Base-by-base conservation (phyloP, 2,329 filamentous ascomycete species). In the Aspergillus puulaauensis region DNA sequence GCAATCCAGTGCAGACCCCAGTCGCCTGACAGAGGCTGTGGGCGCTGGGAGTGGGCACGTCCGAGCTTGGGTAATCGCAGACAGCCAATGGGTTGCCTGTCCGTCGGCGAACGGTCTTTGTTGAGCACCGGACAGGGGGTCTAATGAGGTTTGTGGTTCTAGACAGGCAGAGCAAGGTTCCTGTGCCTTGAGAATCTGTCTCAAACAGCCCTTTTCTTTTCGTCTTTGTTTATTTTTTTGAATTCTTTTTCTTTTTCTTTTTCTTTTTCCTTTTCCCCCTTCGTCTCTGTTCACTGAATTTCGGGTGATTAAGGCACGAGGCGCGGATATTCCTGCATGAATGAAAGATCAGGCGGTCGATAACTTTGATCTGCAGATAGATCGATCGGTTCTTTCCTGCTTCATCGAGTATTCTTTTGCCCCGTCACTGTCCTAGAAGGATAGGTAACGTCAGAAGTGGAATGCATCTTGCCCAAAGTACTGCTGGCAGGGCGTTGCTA, bases 1-100 rank as follows among this genome's bases (percentile, higher is more conserved):
- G 59, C 60, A 64, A 69, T 62, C 62, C 66, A 66, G 67, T 73
- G 69, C 71, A 72, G 70, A 70, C 66, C 61, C 67, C 63, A 66
- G 66, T 68, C 67, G 65, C 69, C 70, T 71, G 68, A 71, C 63
- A 61, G 57, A 52, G 60, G 56, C 47, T 54, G 59, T 66, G 60
- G 65, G 67, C 65, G 66, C 66, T 69, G 35, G 35, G 12, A 37
- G 35, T 37, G 35, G 35, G 35, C 35, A 7, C 35, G 12, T 15
- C 66, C 66, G 62, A 66, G 64, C 64, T 65, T 66, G 55, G 60
- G 54, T 61, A 66, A 61, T 60, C 59, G 57, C 65, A 66, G 54
- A 54, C 35, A 58, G 57, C 66, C 67, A 71, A 69, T 70, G 47
- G 58, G 44, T 56, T 33, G 54, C 41, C 6, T 31, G 46, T 27